Evolutionary conservation across 345 rosid genomes (phyloP), one percentile per base, ranked within the genome.

Genomic region (Gossypium australe): DNA sequence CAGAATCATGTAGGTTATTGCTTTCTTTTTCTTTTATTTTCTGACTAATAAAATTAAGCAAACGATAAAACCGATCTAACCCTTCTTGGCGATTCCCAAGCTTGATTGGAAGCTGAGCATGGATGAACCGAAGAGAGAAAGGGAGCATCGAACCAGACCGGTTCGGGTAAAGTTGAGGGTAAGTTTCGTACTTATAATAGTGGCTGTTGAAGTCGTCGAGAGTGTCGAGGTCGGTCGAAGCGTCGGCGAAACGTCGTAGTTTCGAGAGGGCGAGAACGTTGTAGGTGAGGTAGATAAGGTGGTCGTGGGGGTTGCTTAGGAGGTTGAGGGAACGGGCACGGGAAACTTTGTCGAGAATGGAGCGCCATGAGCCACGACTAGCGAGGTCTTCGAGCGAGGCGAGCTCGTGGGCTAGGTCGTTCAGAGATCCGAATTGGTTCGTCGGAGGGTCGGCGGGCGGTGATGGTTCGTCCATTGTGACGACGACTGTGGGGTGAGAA

Each of bases 111-210:
- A 93, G 64, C 61, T 93, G 75, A 43, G 94, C 92, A 48, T 90
- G 83, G 56, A 95, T 85, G 94, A 94, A 95, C 57, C 98, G 92
- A 29, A 95, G 85, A 47, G 86, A 77, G 87, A 95, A 95, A 43
- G 99, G 99, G 18, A 93, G 89, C 97, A 95, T 91, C 38, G 99
- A 95, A 16, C 99, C 99, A 3, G 78, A 77, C 53, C 94, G 87
- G 75, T 81, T 82, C 0, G 88, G 89, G 82, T 93, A 93, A 41
- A 86, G 68, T 47, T 85, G 80, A 7, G 98, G 99, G 76, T 89
- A 89, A 9, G 97, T 82, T 69, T 93, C 94, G 78, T 91, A 95
- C 70, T 76, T 79, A 76, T 95, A 93, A 61, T 80, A 90, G 79
- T 84, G 79, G 41, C 88, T 81, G 73, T 89, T 87, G 81, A 93